Base-by-base conservation (phyloP, 306 rosid genomes). In the Fragaria vesca region DNA sequence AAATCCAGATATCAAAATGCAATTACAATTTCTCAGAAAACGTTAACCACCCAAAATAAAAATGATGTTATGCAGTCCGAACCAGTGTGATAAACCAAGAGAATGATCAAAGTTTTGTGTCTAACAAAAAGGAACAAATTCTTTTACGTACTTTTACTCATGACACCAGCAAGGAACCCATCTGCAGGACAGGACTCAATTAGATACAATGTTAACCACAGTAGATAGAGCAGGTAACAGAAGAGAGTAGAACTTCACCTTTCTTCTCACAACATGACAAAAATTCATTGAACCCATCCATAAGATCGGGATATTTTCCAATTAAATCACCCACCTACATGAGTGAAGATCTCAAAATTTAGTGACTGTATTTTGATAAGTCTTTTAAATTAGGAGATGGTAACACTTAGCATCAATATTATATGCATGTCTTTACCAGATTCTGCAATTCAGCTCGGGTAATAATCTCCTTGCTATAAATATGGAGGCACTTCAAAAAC, bases 91-190 rank as follows among this genome's bases (percentile, higher is more conserved):
- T 51, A 73, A 69, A 74, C 66, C 69, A 75, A 32, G 69, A 81
- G 66, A 45, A 75, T 71, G 58, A 76, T 74, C 72, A 46, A 71
- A 66, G 67, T 62, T 15, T 65, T 40, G 57, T 46, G 69, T 36
- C 69, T 28, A 79, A 78, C 66, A 76, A 81, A 76, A 48, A 69
- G 81, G 86, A 42, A 78, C 78, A 80, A 78, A 51, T 67, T 63
- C 72, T 69, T 70, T 79, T 78, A 89, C 98, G 55, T 93, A 93
- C 97, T 95, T 86, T 88, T 96, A 86, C 90, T 93, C 96, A 91
- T 91, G 87, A 96, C 98, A 69, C 94, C 98, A 80, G 97, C 96
- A 83, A 92, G 97, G 89, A 91, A 89, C 85, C 96, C 99, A 84
- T 91, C 97, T 94, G 93, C 89, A 87, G 76, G 71, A 87, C 78